These are phyloP conservation scores for Lentinus brumalis DNA, from an alignment of 768 basidiomycete species.

Conservation along the genomic window DNA sequence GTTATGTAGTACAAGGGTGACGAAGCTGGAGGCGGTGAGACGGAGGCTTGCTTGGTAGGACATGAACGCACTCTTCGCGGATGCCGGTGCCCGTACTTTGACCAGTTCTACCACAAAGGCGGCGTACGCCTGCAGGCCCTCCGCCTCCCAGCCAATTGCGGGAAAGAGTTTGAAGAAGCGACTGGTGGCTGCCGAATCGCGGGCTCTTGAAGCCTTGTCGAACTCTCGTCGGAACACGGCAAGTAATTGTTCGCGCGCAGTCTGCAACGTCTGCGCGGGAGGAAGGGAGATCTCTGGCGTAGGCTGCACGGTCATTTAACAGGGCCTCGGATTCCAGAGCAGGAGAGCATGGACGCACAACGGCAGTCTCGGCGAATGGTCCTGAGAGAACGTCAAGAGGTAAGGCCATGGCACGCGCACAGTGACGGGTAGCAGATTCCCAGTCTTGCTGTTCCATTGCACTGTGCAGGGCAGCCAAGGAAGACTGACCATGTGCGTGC, in stretches of 20 bases:
- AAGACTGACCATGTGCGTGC: slow-evolving; percentile 56
- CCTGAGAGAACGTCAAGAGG: slow-evolving; percentile 78
- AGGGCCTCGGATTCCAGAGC: slow-evolving; percentile 1
- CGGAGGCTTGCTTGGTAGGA: slow-evolving; percentile 8
- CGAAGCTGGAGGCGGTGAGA: slow-evolving; percentile 57
- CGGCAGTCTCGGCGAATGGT: slow-evolving; percentile 81
- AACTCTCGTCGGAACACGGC: slow-evolving; percentile 80
- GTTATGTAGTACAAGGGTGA: slow-evolving; percentile 92
- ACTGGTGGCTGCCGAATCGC: slow-evolving; percentile 85
- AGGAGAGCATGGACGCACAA: slow-evolving; percentile 48
- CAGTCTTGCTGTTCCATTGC: slow-evolving; percentile 85
- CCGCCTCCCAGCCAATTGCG: slow-evolving; percentile 88
- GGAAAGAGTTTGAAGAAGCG: slow-evolving; percentile 98
- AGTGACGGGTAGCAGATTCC: slow-evolving; percentile 92
- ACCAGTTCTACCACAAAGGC: slow-evolving; percentile 92
- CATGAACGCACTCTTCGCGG: slow-evolving; percentile 71
- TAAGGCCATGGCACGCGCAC: slow-evolving; percentile 87
- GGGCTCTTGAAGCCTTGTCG: slow-evolving; percentile 72
- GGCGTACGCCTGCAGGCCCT: slow-evolving; percentile 91
- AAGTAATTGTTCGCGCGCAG: slow-evolving; percentile 74
- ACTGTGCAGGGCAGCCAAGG: slow-evolving; percentile 55
- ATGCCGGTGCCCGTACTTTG: slow-evolving; percentile 70
- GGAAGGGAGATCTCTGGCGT: slow-evolving; percentile 86
- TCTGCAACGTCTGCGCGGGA: slow-evolving; percentile 79
- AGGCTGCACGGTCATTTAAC: slow-evolving; percentile 55